A percentile compares a stretch with the other conserved stretches of the same genome.
Conservation (phyloP, 2,329 filamentous ascomycete species). For the Ophiostoma angusticollis region DNA sequence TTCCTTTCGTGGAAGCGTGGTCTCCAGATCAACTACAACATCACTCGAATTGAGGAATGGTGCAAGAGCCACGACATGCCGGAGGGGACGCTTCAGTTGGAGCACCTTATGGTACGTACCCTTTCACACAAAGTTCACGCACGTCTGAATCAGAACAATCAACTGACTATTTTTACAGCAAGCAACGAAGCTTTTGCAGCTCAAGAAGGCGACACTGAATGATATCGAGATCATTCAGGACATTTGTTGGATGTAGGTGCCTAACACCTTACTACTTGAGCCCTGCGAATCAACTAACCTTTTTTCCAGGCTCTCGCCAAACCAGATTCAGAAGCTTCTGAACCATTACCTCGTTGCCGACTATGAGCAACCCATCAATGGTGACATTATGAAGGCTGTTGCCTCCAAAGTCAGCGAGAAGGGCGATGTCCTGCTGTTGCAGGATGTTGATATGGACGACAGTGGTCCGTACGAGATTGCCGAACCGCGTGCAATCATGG, state of each 20-base stretch:
- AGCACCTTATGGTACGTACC: slow-evolving; percentile 78
- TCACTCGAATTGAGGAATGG: slow-evolving; percentile 98
- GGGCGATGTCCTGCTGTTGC: slow-evolving; percentile 85
- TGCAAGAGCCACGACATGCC: slow-evolving; percentile 99
- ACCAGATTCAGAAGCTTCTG: slow-evolving; percentile 96
- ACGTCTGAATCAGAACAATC: background rate
- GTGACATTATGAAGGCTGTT: slow-evolving; percentile 99
- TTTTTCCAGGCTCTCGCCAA: slow-evolving; percentile 68
- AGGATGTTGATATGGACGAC: slow-evolving; percentile 97
- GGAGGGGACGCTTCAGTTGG: slow-evolving; percentile 89
- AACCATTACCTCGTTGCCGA: slow-evolving; percentile 98
- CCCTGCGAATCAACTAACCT: background rate
- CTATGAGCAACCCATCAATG: slow-evolving; percentile 98
- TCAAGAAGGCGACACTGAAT: slow-evolving; percentile 98
- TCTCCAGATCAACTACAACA: slow-evolving; percentile 99
- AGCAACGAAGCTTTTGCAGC: slow-evolving; percentile 93
- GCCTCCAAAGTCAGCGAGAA: slow-evolving; percentile 95
- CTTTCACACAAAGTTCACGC: too few relatives aligned
- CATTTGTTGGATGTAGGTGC: slow-evolving; percentile 95
- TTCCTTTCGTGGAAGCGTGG: slow-evolving; percentile 99
- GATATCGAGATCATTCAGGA: slow-evolving; percentile 99
- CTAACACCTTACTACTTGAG: too few relatives aligned
- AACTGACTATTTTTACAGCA: slow-evolving; percentile 42
- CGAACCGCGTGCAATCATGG: slow-evolving; percentile 88
- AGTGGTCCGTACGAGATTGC: slow-evolving; percentile 97